phyloP scores from a whole-genome alignment of 768 basidiomycete genomes.

The Chalciporus sphaerocephalus region DNA sequence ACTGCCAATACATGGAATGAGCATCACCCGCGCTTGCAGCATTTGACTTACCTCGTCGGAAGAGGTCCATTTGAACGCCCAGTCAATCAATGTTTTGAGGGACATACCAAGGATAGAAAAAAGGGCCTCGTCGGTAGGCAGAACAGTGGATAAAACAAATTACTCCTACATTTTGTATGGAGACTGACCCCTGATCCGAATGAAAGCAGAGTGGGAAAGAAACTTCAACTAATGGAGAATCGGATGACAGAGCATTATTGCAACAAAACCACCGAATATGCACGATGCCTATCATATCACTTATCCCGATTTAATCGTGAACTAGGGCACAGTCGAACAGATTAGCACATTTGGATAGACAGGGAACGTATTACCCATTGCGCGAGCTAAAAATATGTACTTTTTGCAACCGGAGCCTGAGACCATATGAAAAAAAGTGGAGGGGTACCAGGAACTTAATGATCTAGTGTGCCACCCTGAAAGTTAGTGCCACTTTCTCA shows the following conservation, averaged over 20 bases:
- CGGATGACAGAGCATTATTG: not conserved
- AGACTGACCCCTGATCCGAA: not conserved
- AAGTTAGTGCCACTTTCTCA: not conserved
- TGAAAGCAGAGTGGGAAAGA: not conserved
- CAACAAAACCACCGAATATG: not conserved
- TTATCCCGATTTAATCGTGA: not conserved
- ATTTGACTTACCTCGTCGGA: not conserved
- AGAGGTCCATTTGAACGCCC: constrained; percentile 1
- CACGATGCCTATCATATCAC: not conserved
- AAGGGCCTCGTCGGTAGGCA: not conserved
- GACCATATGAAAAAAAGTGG: not conserved
- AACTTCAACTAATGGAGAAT: too few species aligned
- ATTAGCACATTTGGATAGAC: not conserved
- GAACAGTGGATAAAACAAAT: not conserved
- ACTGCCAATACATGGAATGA: not conserved
- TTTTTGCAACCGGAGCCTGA: not conserved
- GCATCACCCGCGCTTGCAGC: not conserved
- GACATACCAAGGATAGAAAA: not conserved
- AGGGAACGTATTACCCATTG: not conserved
- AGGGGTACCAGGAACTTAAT: too few species aligned
- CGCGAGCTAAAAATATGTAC: not conserved
- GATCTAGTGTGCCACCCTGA: not conserved
- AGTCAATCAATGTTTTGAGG: not conserved
- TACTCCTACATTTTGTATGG: not conserved
- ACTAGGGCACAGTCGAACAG: not conserved